phyloP scores from a whole-genome alignment of 2,329 filamentous ascomycete species.

The Talaromyces albobiverticillius region DNA sequence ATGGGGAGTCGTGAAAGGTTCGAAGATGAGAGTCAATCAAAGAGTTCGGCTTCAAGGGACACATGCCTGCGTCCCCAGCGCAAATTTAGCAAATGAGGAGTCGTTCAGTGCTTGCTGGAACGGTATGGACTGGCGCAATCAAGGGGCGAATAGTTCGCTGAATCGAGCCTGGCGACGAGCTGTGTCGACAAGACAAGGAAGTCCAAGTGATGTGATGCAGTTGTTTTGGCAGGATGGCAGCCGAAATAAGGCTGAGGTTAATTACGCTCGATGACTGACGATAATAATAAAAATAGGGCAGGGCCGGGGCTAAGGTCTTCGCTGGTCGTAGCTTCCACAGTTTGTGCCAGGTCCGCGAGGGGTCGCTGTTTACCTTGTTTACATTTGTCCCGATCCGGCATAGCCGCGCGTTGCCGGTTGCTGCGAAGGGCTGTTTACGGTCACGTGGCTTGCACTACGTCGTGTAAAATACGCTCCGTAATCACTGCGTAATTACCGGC shows the following conservation, averaged over 20 bases:
- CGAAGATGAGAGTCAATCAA: constrained; percentile 24
- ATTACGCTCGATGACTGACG: constrained; percentile 1
- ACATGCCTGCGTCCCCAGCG: constrained; percentile 38
- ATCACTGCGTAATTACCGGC: not conserved
- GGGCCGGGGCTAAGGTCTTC: constrained; percentile 1
- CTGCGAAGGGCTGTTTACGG: constrained; percentile 6
- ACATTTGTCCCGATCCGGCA: constrained; percentile 42
- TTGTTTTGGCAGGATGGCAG: not conserved
- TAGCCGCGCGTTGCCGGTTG: constrained; percentile 18
- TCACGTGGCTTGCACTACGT: constrained; percentile 11
- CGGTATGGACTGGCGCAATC: constrained; percentile 11
- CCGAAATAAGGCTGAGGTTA: constrained; percentile 9
- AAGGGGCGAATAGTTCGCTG: constrained; percentile 10
- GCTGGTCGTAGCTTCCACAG: constrained; percentile 11
- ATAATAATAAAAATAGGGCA: constrained; percentile 5
- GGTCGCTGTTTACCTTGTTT: constrained; percentile 21
- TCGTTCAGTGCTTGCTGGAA: not conserved
- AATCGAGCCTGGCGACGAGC: not conserved
- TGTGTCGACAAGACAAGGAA: not conserved
- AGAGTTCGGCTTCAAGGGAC: constrained; percentile 30
- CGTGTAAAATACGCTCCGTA: not conserved
- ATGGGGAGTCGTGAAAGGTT: constrained; percentile 27
- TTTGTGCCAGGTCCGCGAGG: constrained; percentile 14
- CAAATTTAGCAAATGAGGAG: constrained; percentile 17
- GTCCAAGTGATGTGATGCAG: not conserved